Base-by-base conservation (phyloP, 306 rosid species). In the Rosa rugosa region DNA sequence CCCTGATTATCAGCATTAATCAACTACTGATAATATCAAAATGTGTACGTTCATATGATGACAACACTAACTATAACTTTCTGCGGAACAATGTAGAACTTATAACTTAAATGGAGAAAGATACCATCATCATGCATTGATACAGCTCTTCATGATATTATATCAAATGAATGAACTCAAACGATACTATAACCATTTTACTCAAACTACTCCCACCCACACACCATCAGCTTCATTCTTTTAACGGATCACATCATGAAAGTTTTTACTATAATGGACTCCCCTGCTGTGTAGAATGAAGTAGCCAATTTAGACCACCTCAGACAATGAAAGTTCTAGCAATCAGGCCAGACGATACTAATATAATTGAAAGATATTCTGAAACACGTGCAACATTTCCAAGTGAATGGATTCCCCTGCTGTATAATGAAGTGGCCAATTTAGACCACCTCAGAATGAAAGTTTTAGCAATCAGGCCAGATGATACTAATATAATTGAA, bases 151-250 rank as follows among this genome's bases (percentile, higher is more conserved):
- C n/a, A 42, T 41, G 41, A n/a, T 18, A 59, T 16, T 5, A 44
- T 23, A 23, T 72, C 11, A 72, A 18, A 72, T 8, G 31, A 60
- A 16, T 22, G 16, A 18, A 11, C 18, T 22, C n/a, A 3, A 73
- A 60, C 6, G 6, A 11, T 18, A 72, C 20, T 6, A 12, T 2
- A 18, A 23, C 12, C 3, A 34, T 34, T 72, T 50, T 34, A 11
- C 53, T 72, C 9, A 18, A 50, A 72, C 76, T 34, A 14, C 44
- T 72, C 16, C 64, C 75, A 47, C 54, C 62, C 53, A 49, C 65
- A 4, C 6, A 57, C 62, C 75, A 71, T 36, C 60, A 47, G 34
- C 34, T 12, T 47, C 59, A 27, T 71, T 49, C 27, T 49, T 2
- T 17, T 8, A 12, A 49, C 31, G 59, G 59, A 46, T 71, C 62